Evolutionary conservation across 108 stramenopile species (phyloP), one percentile per base, ranked within the genome.

Genomic region (Fragilariopsis cylindrus): DNA sequence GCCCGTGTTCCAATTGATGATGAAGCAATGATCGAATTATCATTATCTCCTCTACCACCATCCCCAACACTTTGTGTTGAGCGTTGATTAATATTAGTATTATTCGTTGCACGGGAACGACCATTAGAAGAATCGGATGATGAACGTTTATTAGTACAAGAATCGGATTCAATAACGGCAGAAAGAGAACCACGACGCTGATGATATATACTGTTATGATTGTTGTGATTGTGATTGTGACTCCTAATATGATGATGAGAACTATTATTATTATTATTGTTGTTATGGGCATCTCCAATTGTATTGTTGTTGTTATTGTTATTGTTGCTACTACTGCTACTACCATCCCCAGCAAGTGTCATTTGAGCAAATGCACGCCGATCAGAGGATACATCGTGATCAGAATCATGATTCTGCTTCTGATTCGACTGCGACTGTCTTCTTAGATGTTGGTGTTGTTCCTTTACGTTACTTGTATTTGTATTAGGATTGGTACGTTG

Each of bases 361-460:
- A 72, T 65, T 30, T 78, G 71, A 46, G 77, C 49, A 12, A 78
- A 65, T 7, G 76, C 70, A 57, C 54, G 54, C 15, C 65, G 70
- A 16, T 72, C 65, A 3, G 70, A 71, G 39, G 77, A 78, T 39
- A 78, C 19, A 15, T 78, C 57, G 48, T 71, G 1, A 30, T 30
- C 30, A 30, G 1, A 2, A 30, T 30, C 30, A 30, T 30, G 30
- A 30, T 16, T 40, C 45, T 6, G 71, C 49, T 48, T n/a, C 47
- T 73, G 7, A 21, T 63, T 60, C 7, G 18, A 19, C 13, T 52
- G 60, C 11, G 4, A 47, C 16, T 52, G 74, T 21, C 30, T 43
- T 11, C 7, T 50, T 18, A 19, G 55, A 0, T 40, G 50, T 69
- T 44, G 62, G 0, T 63, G 62, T 12, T 48, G 48, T 30, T 30